A percentile compares a stretch with the other conserved stretches of the same genome.
These are phyloP conservation scores for Starmera stellimalicola DNA, from an alignment of 1,139 yeast genomes.

Conservation along the genomic window DNA sequence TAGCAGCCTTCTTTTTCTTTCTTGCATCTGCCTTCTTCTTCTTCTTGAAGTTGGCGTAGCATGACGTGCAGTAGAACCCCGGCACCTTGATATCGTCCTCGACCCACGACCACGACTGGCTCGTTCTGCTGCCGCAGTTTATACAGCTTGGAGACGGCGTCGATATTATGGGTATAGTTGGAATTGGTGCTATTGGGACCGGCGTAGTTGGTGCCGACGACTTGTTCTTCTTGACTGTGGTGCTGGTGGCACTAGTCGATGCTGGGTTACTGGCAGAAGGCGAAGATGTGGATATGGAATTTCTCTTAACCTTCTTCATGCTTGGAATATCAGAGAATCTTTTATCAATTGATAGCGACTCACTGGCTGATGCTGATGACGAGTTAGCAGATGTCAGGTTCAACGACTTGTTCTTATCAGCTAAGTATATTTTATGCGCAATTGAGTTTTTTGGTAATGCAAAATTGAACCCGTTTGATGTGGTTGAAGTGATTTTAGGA, in stretches of 20 bases:
- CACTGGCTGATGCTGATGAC: constrained; percentile 9
- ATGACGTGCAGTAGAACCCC: neutral
- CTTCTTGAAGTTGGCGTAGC: neutral
- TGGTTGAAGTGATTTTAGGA: constrained; percentile 22
- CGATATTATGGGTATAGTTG: neutral
- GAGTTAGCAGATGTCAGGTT: no score
- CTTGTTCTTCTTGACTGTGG: neutral
- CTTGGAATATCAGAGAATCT: constrained; percentile 19
- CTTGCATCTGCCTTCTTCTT: neutral
- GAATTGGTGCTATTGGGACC: neutral
- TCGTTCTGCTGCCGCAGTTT: constrained; percentile 15
- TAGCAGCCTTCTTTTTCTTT: neutral
- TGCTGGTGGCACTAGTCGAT: neutral
- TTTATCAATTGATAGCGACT: constrained; percentile 12
- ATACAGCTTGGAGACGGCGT: constrained; percentile 13
- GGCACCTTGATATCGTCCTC: constrained; percentile 11
- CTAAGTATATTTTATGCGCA: constrained; percentile 31
- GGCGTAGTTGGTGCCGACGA: neutral
- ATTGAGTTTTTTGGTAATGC: constrained; percentile 27
- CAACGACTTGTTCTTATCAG: constrained; percentile 21
- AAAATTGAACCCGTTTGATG: constrained; percentile 22
- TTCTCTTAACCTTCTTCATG: constrained; percentile 4
- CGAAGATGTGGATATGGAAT: constrained; percentile 5
- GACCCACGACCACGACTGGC: constrained; percentile 20
- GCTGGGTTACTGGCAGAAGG: no score